Evolutionary conservation across 495 filamentous ascomycete species (phyloP), one percentile per base, ranked within the genome.

Genomic region (Hyaloscypha hepaticicola): DNA sequence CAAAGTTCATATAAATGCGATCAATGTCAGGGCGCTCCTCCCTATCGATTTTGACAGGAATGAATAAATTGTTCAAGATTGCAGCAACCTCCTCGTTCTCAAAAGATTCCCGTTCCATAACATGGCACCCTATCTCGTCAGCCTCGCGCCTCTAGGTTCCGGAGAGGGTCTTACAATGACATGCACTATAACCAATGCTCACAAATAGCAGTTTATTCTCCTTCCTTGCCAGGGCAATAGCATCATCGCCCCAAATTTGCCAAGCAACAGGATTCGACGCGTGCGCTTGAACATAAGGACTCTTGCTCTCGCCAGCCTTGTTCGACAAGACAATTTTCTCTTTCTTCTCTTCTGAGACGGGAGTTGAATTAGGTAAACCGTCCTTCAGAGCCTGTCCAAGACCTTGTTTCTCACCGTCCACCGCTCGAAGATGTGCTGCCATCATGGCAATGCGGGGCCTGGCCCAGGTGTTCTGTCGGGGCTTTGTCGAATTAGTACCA

Each of bases 1-100:
- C 91, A 77, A 96, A 99, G 77, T 97, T 96, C 90, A 97, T 96
- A 74, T 98, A 99, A 63, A 98, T 93, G 58, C 92, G 88, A 73
- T 99, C 95, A 69, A 98, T 85, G 73, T 98, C 93, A 1, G 96
- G 95, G 34, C 94, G 88, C 74, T 97, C 94, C 75, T 99, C 95
- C 29, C 93, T 87, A 73, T 99, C 95, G 68, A 98, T 83, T 68
- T 97, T 90, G 75, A 99, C 88, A 8, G 95, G 95, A 25, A 99
- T 87, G 75, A 98, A 98, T 53, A 87, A 82, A 61, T 87, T 79
- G 76, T 98, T 99, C 49, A 99, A 83, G 62, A 96, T 82, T 8
- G 81, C 77, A 22, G 96, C 94, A 58, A 97, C 87, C 51, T 90
- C 85, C 3, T 82, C 78, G 62, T 95, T 91, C 73, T 88, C 89